Base-by-base conservation (phyloP, 2,329 filamentous ascomycete species). In the Salinomyces thailandicus region DNA sequence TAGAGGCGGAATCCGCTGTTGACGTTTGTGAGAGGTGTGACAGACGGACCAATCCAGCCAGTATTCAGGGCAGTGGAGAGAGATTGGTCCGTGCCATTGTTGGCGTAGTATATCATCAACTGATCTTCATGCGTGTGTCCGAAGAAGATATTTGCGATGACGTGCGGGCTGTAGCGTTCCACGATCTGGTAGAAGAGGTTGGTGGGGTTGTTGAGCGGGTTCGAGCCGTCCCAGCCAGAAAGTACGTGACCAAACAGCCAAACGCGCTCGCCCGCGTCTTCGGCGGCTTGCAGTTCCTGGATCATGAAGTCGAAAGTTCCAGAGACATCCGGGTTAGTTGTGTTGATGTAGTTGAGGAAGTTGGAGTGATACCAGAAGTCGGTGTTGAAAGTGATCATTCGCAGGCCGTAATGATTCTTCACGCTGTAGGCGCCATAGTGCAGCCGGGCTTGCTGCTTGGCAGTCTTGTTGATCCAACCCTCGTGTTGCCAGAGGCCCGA, bases 401-500 rank as follows among this genome's bases (percentile, higher is more conserved):
- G 59, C 11, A 73, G 54, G 9, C 70, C 69, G 29, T 67, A 62
- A 18, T 71, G 66, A 6, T 67, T 72, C 43, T 70, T 67, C 35
- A 74, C 60, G 0, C 66, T 69, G 49, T 75, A 76, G 0, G 65
- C 72, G 9, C 65, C 71, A 41, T 75, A 75, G 47, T 77, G 72
- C 5, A 64, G 55, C 3, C 62, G 54, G 2, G 72, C 72, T 48
- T 72, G 49, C 2, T 59, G 52, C 1, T 66, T 68, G 4, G 63
- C 62, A 11, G 57, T 46, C 8, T 53, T 50, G 39, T 64, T 61
- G 33, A 76, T 64, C 71, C 72, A 76, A 13, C 67, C 68, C 40
- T 73, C 68, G 38, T 74, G 64, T 44, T 67, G 58, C 72, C 72
- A 75, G 0, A 75, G 57, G 9, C 55, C 57, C n/a, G 71, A 62